phyloP scores from a whole-genome alignment of 805 yeast genomes.

The Huiozyma naganishii region DNA sequence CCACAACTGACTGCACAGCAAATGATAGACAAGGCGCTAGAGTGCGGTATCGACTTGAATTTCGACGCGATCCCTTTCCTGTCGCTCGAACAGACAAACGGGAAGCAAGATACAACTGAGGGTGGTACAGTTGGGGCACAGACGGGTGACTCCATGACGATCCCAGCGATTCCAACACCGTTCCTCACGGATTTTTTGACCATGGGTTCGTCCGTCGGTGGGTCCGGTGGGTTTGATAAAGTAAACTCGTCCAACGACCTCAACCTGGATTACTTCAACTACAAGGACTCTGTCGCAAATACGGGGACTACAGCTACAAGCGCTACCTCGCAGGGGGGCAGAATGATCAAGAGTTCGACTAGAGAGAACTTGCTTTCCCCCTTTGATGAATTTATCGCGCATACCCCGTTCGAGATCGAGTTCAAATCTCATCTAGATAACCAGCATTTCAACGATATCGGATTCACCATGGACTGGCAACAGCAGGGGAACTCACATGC shows the following conservation, averaged over 20 bases:
- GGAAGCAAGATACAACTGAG: not conserved
- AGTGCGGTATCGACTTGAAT: constrained; percentile 17
- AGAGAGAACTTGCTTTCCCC: not conserved
- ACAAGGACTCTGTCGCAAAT: constrained; percentile 8
- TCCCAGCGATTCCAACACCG: constrained; percentile 12
- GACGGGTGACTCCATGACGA: not conserved
- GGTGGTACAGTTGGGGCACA: not conserved
- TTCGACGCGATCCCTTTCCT: constrained; percentile 19
- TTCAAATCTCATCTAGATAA: constrained; percentile 35
- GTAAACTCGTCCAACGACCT: constrained; percentile 9
- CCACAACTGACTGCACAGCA: constrained; percentile 57
- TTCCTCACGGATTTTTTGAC: constrained; percentile 31
- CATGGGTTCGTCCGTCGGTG: constrained; percentile 33
- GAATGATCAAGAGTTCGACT: not conserved
- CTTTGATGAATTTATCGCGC: constrained; percentile 2
- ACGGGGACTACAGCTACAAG: not conserved
- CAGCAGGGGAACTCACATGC: not conserved
- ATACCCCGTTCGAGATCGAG: constrained; percentile 36
- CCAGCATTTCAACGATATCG: constrained; percentile 42
- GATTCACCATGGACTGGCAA: constrained; percentile 30
- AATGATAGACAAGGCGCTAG: constrained; percentile 25
- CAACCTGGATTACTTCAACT: constrained; percentile 28
- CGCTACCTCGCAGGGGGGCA: not conserved
- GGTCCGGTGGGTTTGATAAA: constrained; percentile 30
- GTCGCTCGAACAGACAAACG: constrained; percentile 9